Conservation (phyloP, 1,139 yeast species). For the Nadsonia starkeyi-henricii region DNA sequence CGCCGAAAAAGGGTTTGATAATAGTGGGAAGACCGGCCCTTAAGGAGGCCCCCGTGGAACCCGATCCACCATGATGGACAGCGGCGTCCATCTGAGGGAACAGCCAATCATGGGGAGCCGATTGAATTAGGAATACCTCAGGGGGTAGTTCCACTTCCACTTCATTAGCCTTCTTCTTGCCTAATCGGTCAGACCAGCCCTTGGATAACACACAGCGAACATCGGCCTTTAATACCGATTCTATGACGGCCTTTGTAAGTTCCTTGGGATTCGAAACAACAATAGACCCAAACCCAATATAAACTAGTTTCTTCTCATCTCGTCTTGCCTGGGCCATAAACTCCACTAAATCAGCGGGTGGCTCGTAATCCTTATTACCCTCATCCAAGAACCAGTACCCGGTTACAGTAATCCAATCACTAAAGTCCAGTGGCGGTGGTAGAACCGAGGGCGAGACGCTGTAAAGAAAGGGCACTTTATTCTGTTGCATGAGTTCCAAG, state of each 20-base stretch:
- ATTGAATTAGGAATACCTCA: conserved; percentile 53
- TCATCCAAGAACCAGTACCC: conserved; percentile 94
- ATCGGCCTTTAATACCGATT: conserved; percentile 64
- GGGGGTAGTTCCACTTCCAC: conserved; percentile 51
- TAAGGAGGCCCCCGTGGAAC: conserved; percentile 87
- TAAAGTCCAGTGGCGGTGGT: conserved; percentile 87
- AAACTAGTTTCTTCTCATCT: conserved; percentile 58
- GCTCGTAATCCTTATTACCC: conserved; percentile 33
- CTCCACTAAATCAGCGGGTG: conserved; percentile 43
- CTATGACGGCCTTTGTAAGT: conserved; percentile 62
- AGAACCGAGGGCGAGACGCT: conserved; percentile 77
- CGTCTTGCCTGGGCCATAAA: conserved; percentile 52
- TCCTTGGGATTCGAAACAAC: conserved; percentile 74
- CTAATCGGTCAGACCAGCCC: conserved; percentile 83
- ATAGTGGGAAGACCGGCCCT: conserved; percentile 81
- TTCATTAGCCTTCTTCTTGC: conserved; percentile 24
- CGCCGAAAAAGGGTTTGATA: conserved; percentile 91
- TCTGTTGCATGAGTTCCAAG: conserved; percentile 56
- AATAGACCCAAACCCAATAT: conserved; percentile 92
- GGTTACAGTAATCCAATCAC: conserved; percentile 87
- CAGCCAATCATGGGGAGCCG: conserved; percentile 88
- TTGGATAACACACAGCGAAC: conserved; percentile 79
- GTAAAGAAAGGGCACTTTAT: conserved; percentile 74
- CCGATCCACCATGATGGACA: conserved; percentile 96
- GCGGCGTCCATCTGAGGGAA: conserved; percentile 84